Evolutionary conservation across 352 stramenopile genomes (phyloP).

Genomic region (Phytophthora pisi): DNA sequence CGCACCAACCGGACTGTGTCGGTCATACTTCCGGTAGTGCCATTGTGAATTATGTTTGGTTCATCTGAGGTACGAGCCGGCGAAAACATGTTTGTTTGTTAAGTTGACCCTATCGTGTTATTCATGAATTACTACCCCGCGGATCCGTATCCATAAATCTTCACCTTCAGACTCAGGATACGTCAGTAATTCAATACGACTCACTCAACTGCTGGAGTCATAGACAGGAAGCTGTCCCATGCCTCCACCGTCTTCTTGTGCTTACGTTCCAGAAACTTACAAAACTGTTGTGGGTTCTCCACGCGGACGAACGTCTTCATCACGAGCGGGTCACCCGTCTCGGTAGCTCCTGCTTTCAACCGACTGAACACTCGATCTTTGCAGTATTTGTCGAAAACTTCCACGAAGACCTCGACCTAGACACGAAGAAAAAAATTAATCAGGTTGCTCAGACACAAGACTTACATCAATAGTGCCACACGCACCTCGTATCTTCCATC

Average conservation of each 20-base stretch:
- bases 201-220: background rate
- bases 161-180: no score
- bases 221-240: background rate
- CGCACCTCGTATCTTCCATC: constrained; percentile 3
- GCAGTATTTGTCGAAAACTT: background rate
- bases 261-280: background rate
- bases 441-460: background rate
- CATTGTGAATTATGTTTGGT: no score
- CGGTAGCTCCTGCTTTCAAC: background rate
- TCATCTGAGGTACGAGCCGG: no score
- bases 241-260: background rate
- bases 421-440: background rate
- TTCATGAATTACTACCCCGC: no score
- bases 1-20: background rate
- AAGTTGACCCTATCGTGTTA: no score
- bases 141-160: no score
- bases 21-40: background rate
- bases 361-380: background rate
- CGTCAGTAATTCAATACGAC: no score
- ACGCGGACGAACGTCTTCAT: background rate
- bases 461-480: background rate
- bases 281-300: background rate
- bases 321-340: background rate
- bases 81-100: no score
- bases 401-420: constrained; percentile 2